A percentile compares a stretch with the other conserved stretches of the same genome.
phyloP scores from a whole-genome alignment of 805 yeast genomes.

The Candida ovalis region DNA sequence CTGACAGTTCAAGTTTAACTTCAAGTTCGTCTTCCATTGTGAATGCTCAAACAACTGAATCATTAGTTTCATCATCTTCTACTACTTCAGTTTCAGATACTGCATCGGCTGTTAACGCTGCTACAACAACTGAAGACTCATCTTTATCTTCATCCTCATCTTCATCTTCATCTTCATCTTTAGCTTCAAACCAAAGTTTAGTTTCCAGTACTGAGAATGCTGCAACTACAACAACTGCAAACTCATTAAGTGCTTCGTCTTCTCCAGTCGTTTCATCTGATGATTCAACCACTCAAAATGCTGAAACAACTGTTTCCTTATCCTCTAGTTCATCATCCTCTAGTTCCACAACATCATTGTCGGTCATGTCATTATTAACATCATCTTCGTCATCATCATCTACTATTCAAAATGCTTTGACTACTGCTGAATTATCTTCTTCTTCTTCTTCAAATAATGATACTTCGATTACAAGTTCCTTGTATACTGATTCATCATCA shows the following conservation, averaged over 20 bases:
- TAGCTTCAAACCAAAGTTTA: not conserved
- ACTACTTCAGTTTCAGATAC: constrained; percentile 3
- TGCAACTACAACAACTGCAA: too few species aligned
- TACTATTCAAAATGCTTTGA: not conserved
- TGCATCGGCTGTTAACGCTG: not conserved
- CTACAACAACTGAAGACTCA: not conserved
- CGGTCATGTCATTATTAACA: not conserved
- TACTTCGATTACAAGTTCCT: not conserved
- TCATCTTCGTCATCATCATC: not conserved
- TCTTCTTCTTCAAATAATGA: not conserved
- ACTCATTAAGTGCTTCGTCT: not conserved
- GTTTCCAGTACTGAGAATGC: not conserved
- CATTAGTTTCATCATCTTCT: not conserved
- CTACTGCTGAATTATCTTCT: constrained; percentile 1
- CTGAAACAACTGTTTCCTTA: constrained; percentile 7
- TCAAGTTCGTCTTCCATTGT: not conserved
- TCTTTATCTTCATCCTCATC: not conserved
- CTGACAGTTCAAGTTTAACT: constrained; percentile 4
- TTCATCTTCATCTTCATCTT: not conserved
- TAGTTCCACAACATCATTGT: not conserved
- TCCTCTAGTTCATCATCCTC: not conserved
- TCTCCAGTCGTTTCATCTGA: not conserved
- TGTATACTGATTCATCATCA: not conserved
- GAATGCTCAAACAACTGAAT: not conserved
- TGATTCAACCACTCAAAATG: not conserved